phyloP scores from a whole-genome alignment of 495 filamentous ascomycete genomes.

The Pyronema domesticum region DNA sequence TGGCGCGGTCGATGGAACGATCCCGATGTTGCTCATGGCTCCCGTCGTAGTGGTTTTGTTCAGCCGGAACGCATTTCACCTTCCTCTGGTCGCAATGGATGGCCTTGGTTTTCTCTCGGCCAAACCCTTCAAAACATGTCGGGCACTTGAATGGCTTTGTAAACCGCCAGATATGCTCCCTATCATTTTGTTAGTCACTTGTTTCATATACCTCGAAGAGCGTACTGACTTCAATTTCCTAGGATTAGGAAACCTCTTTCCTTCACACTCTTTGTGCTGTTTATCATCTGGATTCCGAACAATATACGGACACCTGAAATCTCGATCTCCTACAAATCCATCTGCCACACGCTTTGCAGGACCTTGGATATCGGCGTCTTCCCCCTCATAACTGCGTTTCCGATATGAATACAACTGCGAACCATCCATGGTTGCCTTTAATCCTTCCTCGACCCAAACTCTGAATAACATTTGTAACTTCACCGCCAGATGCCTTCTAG shows the following conservation, averaged over 20 bases:
- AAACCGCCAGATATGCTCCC: slow-evolving; percentile 24
- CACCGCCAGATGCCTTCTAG: slow-evolving; percentile 16
- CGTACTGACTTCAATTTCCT: slow-evolving; percentile 21
- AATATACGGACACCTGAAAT: slow-evolving; percentile 16
- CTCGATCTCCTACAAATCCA: slow-evolving; percentile 7
- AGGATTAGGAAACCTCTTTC: slow-evolving; percentile 21
- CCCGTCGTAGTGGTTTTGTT: slow-evolving; percentile 10
- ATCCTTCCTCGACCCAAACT: slow-evolving; percentile 13
- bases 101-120: slow-evolving; percentile 22
- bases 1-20: slow-evolving; percentile 13
- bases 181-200: slow-evolving; percentile 7
- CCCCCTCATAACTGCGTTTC: not conserved
- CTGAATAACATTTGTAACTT: slow-evolving; percentile 18
- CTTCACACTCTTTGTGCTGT: slow-evolving; percentile 12
- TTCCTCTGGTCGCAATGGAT: slow-evolving; percentile 22
- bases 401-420: not conserved
- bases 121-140: slow-evolving; percentile 19
- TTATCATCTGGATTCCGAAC: not conserved
- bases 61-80: slow-evolving; percentile 13
- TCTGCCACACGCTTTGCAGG: not conserved
- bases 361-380: not conserved
- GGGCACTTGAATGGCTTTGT: slow-evolving; percentile 21
- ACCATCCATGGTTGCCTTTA: slow-evolving; percentile 13
- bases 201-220: not conserved
- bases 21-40: slow-evolving; percentile 16